phyloP scores from a whole-genome alignment of 371 early-diverging fungal genomes.

The Capillidium rhysosporum region DNA sequence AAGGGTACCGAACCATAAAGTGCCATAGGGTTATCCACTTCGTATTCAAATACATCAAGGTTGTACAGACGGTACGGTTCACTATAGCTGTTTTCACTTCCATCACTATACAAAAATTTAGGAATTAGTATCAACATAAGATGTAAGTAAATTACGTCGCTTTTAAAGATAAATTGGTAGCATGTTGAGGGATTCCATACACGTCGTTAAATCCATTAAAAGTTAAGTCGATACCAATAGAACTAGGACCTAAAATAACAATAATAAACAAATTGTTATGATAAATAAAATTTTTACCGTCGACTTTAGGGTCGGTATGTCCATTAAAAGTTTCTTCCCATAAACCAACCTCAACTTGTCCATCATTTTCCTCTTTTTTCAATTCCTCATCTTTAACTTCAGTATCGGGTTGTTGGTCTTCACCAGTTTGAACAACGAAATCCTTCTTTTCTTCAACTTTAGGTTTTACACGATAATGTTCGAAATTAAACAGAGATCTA shows the following conservation, averaged over 20 bases:
- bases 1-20: slow-evolving; percentile 91
- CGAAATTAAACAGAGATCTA: slow-evolving; percentile 64
- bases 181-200: slow-evolving; percentile 94
- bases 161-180: slow-evolving; percentile 60
- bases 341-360: slow-evolving; percentile 38
- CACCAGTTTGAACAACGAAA: neutral
- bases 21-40: slow-evolving; percentile 79
- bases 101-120: slow-evolving; percentile 20
- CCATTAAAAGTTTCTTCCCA: slow-evolving; percentile 83
- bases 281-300: slow-evolving; percentile 25
- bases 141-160: slow-evolving; percentile 31
- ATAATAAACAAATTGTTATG: neutral
- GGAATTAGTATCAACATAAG: neutral
- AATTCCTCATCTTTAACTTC: slow-evolving; percentile 12
- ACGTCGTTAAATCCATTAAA: slow-evolving; percentile 72
- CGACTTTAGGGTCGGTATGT: slow-evolving; percentile 75
- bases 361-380: slow-evolving; percentile 16
- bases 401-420: slow-evolving; percentile 4
- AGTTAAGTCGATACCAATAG: slow-evolving; percentile 78
- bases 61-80: slow-evolving; percentile 97
- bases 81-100: slow-evolving; percentile 45
- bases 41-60: slow-evolving; percentile 94
- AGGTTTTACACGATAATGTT: slow-evolving; percentile 51
- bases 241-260: slow-evolving; percentile 53
- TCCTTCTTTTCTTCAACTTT: slow-evolving; percentile 12